Conservation (phyloP, 2,329 filamentous ascomycete genomes). For the Diaporthe humulicola region DNA sequence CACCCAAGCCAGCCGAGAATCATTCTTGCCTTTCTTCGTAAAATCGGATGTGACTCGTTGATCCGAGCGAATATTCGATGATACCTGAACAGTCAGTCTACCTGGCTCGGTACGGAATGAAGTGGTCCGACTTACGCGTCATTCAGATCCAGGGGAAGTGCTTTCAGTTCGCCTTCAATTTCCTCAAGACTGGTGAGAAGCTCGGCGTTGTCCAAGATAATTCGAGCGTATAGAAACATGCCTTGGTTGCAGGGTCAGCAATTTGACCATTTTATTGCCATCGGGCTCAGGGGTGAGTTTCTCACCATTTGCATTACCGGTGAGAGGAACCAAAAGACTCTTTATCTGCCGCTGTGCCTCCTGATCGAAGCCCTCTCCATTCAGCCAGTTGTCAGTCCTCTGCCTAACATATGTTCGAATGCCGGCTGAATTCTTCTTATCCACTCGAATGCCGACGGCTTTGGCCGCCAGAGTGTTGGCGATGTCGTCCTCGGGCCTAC, state of each 20-base stretch:
- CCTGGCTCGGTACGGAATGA: conserved; percentile 9
- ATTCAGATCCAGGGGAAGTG: conserved; percentile 47
- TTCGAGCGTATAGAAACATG: conserved; percentile 51
- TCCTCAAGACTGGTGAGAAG: conserved; percentile 40
- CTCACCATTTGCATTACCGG: conserved; percentile 45
- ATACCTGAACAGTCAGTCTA: conserved; percentile 29
- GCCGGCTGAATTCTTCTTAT: conserved; percentile 41
- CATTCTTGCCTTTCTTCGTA: conserved; percentile 34
- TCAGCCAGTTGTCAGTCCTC: conserved; percentile 40
- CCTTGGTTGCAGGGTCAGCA: conserved; percentile 40
- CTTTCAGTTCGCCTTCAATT: conserved; percentile 45
- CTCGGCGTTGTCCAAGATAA: conserved; percentile 45
- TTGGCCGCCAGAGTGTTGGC: conserved; percentile 35
- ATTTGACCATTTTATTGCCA: conserved; percentile 12
- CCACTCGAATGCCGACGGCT: conserved; percentile 40
- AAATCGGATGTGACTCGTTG: conserved; percentile 28
- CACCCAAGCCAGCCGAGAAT: conserved; percentile 45
- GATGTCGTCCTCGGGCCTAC: conserved; percentile 46
- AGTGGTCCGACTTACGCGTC: conserved; percentile 46
- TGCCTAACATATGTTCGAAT: conserved; percentile 39
- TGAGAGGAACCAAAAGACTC: conserved; percentile 40
- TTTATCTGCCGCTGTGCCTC: conserved; percentile 41
- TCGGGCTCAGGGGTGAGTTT: conserved; percentile 3
- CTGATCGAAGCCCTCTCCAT: conserved; percentile 37
- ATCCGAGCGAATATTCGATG: conserved; percentile 37